phyloP scores from a whole-genome alignment of 805 yeast genomes.

The Henningerozyma blattae region DNA sequence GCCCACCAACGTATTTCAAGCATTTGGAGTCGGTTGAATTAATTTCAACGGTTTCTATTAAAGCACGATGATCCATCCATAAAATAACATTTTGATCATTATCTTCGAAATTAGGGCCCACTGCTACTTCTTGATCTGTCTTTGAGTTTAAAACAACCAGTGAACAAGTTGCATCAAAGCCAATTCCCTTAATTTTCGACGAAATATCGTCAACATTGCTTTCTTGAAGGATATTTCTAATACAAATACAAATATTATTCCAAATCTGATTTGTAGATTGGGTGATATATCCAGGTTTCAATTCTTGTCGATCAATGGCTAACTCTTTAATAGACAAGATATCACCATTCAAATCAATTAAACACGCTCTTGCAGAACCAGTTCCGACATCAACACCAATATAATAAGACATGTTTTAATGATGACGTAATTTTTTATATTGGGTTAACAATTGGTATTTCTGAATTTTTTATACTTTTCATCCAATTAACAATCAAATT shows the following conservation, averaged over 20 bases:
- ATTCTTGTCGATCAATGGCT: conserved; percentile 64
- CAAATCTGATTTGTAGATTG: conserved; percentile 89
- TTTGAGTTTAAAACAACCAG: conserved; percentile 64
- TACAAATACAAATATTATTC: conserved; percentile 78
- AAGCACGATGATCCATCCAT: conserved; percentile 99
- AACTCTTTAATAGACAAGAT: conserved; percentile 71
- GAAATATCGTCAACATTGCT: conserved; percentile 61
- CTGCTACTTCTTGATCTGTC: conserved; percentile 63
- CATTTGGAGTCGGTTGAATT: conserved; percentile 71
- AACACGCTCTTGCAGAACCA: conserved; percentile 91
- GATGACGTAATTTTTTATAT: background rate
- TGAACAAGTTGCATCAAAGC: conserved; percentile 97
- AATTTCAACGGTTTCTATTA: conserved; percentile 63
- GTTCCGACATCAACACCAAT: conserved; percentile 96
- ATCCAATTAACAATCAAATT: too few relatives aligned
- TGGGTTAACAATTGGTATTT: too few relatives aligned
- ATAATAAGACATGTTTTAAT: conserved; percentile 27
- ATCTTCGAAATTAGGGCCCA: conserved; percentile 81
- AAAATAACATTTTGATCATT: conserved; percentile 69
- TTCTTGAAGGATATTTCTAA: conserved; percentile 59
- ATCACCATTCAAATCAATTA: conserved; percentile 73
- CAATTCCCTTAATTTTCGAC: too few relatives aligned
- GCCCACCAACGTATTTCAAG: conserved; percentile 89
- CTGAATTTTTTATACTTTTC: too few relatives aligned
- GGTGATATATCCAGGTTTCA: conserved; percentile 63